These are phyloP conservation scores for Globisporangium sylvaticum DNA, from an alignment of 352 stramenopile species.

Conservation along the genomic window DNA sequence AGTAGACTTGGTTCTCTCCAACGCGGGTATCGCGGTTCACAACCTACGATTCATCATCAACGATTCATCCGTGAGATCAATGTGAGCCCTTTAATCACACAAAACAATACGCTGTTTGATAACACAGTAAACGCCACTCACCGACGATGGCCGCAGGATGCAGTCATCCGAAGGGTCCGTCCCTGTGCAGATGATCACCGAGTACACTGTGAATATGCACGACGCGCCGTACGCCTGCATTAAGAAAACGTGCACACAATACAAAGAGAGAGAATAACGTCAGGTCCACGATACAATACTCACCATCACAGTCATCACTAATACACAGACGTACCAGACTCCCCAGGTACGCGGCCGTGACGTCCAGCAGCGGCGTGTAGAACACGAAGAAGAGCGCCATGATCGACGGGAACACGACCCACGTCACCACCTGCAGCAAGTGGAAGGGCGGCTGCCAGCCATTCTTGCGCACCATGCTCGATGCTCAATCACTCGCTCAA, in stretches of 20 bases:
- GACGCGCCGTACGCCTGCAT: conserved; percentile 38
- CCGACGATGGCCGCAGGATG: conserved; percentile 57
- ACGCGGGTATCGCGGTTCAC: conserved; percentile 15
- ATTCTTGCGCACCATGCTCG: conserved; percentile 59
- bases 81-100: not conserved
- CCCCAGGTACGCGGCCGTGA: conserved; percentile 38
- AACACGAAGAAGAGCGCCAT: conserved; percentile 83
- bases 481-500: not conserved
- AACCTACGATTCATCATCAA: conserved; percentile 5
- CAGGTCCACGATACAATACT: not conserved
- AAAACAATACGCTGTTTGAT: not conserved
- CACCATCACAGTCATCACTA: not conserved
- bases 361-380: conserved; percentile 64
- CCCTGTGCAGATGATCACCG: conserved; percentile 56
- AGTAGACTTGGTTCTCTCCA: conserved; percentile 65
- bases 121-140: conserved; percentile 20
- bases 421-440: conserved; percentile 76
- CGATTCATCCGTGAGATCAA: not conserved
- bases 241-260: not conserved
- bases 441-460: conserved; percentile 82
- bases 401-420: conserved; percentile 76
- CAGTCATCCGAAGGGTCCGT: conserved; percentile 79
- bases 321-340: conserved; percentile 31
- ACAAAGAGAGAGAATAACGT: not conserved
- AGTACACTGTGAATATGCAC: conserved; percentile 49